Percentiles rank a stretch among this genome's conserved stretches.
Conservation (phyloP, 805 yeast species). For the Saturnispora besseyi region DNA sequence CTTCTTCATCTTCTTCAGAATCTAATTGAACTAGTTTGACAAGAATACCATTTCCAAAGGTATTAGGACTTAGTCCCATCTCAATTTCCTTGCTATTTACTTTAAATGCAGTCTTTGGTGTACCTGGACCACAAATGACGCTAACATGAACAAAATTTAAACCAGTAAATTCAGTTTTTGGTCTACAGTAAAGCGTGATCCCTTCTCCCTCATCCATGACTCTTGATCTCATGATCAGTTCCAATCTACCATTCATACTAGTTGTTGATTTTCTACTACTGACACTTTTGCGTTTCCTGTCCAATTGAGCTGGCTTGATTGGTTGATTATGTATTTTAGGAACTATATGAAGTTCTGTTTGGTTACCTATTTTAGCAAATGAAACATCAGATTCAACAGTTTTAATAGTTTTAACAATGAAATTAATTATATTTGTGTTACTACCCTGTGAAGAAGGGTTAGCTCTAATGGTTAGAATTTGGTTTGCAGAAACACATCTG, state of each 20-base stretch:
- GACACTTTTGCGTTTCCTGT: conserved; percentile 22
- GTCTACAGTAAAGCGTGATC: conserved; percentile 4
- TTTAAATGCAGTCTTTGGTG: conserved; percentile 18
- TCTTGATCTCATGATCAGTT: conserved; percentile 4
- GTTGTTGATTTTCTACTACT: conserved; percentile 21
- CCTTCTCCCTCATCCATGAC: neutral
- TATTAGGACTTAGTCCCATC: conserved; percentile 11
- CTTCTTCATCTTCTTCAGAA: conserved; percentile 1
- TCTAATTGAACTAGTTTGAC: conserved; percentile 9
- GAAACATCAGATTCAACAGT: conserved; percentile 16
- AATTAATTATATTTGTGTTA: conserved; percentile 35
- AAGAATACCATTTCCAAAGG: conserved; percentile 10
- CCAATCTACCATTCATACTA: neutral
- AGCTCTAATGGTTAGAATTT: conserved; percentile 61
- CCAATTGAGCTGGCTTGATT: conserved; percentile 15
- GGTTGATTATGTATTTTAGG: conserved; percentile 41
- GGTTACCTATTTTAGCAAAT: conserved; percentile 35
- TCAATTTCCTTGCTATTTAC: conserved; percentile 7
- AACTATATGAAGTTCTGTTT: conserved; percentile 43
- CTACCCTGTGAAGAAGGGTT: conserved; percentile 43
- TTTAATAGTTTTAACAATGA: conserved; percentile 41
- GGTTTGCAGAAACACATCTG: conserved; percentile 56
- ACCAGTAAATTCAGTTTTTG: conserved; percentile 26
- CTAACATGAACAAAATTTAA: conserved; percentile 43
- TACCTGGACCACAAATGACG: conserved; percentile 43